A percentile compares a stretch with the other conserved stretches of the same genome.
Evolutionary conservation across 1,284 basidiomycete genomes (phyloP).

Genomic region (Melampsora abietis-canadensis): DNA sequence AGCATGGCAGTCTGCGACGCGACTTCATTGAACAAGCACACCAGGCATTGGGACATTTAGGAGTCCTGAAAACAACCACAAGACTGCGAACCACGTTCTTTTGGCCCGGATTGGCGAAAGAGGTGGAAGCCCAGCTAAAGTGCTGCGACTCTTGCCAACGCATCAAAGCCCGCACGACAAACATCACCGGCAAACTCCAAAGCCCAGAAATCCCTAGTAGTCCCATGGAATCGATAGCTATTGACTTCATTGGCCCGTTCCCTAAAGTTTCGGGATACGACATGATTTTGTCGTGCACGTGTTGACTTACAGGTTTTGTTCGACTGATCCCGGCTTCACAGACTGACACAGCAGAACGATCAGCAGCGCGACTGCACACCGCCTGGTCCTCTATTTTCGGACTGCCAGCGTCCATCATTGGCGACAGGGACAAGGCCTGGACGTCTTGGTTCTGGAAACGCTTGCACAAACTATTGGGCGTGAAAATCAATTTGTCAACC

Average conservation of each 20-base stretch:
- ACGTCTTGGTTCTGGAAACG: neutral
- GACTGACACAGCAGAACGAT: too few relatives aligned
- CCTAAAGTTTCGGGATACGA: neutral
- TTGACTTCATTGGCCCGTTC: conserved; percentile 17
- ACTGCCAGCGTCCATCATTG: neutral
- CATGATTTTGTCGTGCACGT: conserved; percentile 8
- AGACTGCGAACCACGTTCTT: neutral
- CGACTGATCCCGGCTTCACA: too few relatives aligned
- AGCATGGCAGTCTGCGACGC: too few relatives aligned
- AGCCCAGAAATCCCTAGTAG: neutral
- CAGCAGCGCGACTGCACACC: neutral
- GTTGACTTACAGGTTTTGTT: conserved; percentile 5
- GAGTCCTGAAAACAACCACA: neutral
- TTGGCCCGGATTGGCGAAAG: neutral
- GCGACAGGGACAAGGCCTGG: conserved; percentile 3
- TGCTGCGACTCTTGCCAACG: neutral
- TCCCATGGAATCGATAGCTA: neutral
- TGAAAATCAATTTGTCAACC: neutral
- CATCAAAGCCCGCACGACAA: neutral
- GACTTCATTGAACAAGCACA: neutral
- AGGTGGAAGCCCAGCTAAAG: neutral
- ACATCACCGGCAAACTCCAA: neutral
- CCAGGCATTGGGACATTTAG: neutral
- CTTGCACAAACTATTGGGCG: neutral
- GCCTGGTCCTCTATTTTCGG: neutral